Evolutionary conservation across 495 filamentous ascomycete genomes (phyloP).

Genomic region (Oidiodendron maius): DNA sequence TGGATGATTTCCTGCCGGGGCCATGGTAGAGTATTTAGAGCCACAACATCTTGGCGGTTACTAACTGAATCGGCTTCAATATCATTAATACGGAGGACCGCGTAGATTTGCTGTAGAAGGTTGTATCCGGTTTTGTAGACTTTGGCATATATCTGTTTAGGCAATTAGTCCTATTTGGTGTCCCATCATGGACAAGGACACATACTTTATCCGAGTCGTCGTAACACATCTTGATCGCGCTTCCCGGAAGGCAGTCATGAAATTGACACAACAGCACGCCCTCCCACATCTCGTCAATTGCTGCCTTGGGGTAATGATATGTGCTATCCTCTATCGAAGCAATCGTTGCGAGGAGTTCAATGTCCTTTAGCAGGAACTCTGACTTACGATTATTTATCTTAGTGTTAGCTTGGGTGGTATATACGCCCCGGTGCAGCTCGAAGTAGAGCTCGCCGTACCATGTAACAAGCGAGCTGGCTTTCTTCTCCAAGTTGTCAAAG

Average conservation of each 20-base stretch:
- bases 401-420: constrained; percentile 75
- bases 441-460: constrained; percentile 82
- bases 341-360: constrained; percentile 64
- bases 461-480: constrained; percentile 54
- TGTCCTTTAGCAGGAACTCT: constrained; percentile 61
- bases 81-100: constrained; percentile 46
- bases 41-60: constrained; percentile 25
- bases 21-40: constrained; percentile 65
- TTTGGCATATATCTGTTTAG: constrained; percentile 49
- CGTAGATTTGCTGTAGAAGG: constrained; percentile 48
- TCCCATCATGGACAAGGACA: background rate
- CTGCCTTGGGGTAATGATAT: constrained; percentile 68
- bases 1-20: constrained; percentile 50
- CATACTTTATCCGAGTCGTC: constrained; percentile 57
- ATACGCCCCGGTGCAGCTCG: constrained; percentile 73
- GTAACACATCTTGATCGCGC: constrained; percentile 73
- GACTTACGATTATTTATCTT: constrained; percentile 68
- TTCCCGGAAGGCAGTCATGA: constrained; percentile 72
- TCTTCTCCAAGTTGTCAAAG: constrained; percentile 61
- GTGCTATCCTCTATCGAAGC: constrained; percentile 46
- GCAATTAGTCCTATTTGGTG: background rate
- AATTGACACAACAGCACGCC: constrained; percentile 50
- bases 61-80: constrained; percentile 17
- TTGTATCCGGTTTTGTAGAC: constrained; percentile 56
- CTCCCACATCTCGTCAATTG: constrained; percentile 74